Base-by-base conservation (phyloP, 805 yeast species). In the Kuraishia ogatae region DNA sequence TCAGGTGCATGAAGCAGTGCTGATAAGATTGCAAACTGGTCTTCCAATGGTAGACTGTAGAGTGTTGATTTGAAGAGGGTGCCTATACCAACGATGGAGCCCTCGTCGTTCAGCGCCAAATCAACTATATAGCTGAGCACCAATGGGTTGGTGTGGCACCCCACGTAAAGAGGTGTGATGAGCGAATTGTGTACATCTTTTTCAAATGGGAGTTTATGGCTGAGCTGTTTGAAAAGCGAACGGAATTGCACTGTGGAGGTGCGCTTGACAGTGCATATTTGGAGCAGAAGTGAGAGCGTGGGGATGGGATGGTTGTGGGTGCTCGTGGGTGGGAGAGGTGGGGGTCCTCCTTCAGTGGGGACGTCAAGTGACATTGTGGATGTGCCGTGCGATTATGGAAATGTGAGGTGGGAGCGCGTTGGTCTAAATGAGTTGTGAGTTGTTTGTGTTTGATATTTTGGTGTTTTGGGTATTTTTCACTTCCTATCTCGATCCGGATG, bases 161-260 rank as follows among this genome's bases (percentile, higher is more conserved):
- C 35, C 51, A 19, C 35, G 17, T 49, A 49, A 19, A 49, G 35
- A 5, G 24, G 29, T 4, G 5, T 8, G 17, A 23, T 23, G 21
- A 23, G 20, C 20, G 13, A 11, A 10, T 10, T 35, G n/a, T 35
- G 43, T 35, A 15, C 6, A 7, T 49, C 35, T 17, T 20, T n/a
- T 22, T 20, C 28, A 7, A 23, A 24, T 6, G 4, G 35, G n/a
- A 23, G 2, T 23, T 49, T 49, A 19, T 49, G 51, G 35, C 7
- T 21, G 28, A 21, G 28, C 51, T 49, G 51, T 23, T 49, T 49
- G 51, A 49, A 49, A 3, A 49, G 51, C 15, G 51, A 49, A 19
- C 51, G 51, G 35, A 49, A 49, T 28, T n/a, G 20, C 19, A 49
- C 10, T 11, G 28, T 19, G n/a, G 51, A 19, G 11, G 35, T 24